phyloP scores from a whole-genome alignment of 371 early-diverging fungal genomes.

The Parasitella parasitica region DNA sequence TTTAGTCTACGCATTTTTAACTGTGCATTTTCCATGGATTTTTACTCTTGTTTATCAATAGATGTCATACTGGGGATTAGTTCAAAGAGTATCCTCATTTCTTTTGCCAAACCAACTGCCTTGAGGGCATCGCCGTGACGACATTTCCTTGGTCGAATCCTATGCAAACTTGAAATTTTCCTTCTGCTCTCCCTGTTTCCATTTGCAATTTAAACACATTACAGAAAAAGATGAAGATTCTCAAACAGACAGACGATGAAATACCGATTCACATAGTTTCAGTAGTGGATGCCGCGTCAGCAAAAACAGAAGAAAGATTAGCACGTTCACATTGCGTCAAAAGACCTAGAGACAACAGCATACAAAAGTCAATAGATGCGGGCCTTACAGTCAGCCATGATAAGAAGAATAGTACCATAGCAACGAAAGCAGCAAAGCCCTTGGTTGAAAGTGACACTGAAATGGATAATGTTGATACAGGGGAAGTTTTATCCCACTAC shows the following conservation, averaged over 20 bases:
- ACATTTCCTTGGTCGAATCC: neutral
- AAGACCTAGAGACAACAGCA: slow-evolving; percentile 6
- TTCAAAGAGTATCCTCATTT: too few species aligned
- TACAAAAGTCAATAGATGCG: slow-evolving; percentile 12
- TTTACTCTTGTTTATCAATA: slow-evolving; percentile 68
- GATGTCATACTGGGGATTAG: slow-evolving; percentile 21
- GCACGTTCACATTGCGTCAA: slow-evolving; percentile 12
- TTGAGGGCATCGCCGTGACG: neutral
- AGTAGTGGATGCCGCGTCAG: slow-evolving; percentile 29
- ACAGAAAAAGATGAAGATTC: slow-evolving; percentile 15
- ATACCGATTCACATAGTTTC: slow-evolving; percentile 53
- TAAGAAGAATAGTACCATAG: neutral
- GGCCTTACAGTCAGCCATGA: slow-evolving; percentile 19
- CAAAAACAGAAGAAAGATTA: slow-evolving; percentile 38
- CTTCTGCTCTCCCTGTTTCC: neutral
- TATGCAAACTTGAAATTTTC: neutral
- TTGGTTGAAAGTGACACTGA: neutral
- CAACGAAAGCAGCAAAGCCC: neutral
- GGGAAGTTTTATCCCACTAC: slow-evolving; percentile 8
- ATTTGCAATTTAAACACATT: neutral
- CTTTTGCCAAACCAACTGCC: too few species aligned
- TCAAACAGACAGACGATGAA: slow-evolving; percentile 43
- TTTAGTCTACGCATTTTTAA: neutral
- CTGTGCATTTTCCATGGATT: neutral
- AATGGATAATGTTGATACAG: slow-evolving; percentile 12